Percentiles rank a stretch among this genome's conserved stretches.
phyloP scores from a whole-genome alignment of 805 yeast genomes.

The Suhomyces faveliae region DNA sequence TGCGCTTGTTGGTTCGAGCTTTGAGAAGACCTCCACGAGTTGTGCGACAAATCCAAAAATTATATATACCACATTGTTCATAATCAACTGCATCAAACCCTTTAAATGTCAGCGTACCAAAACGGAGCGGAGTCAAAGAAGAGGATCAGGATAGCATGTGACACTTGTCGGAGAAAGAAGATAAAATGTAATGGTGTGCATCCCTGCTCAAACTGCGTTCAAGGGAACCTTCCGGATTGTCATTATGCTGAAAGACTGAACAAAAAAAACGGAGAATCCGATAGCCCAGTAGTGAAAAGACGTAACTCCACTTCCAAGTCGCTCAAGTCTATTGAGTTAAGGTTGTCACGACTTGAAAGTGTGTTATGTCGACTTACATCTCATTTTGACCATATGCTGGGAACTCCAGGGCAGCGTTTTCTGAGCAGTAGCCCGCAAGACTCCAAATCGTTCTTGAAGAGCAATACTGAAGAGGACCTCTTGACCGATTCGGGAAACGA shows the following conservation, averaged over 20 bases:
- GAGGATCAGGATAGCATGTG: conserved; percentile 27
- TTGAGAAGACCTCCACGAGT: too few relatives aligned
- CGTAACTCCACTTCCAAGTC: conserved; percentile 6
- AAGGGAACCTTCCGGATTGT: conserved; percentile 19
- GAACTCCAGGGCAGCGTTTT: neutral
- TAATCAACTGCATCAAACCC: neutral
- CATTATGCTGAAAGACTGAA: conserved; percentile 21
- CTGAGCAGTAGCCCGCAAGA: too few relatives aligned
- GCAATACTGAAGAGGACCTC: neutral
- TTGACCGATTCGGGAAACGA: neutral
- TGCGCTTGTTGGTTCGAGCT: too few relatives aligned
- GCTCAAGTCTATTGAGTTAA: conserved; percentile 16
- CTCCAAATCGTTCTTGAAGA: neutral
- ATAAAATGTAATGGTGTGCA: conserved; percentile 31
- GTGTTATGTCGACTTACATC: conserved; percentile 18
- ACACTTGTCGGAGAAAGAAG: conserved; percentile 31
- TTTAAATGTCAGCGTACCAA: neutral
- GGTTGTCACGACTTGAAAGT: conserved; percentile 23
- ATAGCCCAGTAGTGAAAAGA: neutral
- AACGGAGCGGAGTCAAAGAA: conserved; percentile 8
- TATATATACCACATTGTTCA: too few relatives aligned
- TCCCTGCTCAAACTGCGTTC: conserved; percentile 30
- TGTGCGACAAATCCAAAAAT: too few relatives aligned
- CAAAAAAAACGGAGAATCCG: conserved; percentile 7
- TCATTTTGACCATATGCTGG: conserved; percentile 15